A percentile compares a stretch with the other conserved stretches of the same genome.
Evolutionary conservation across 148 eudicot genomes (phyloP).

Genomic region (Persicaria maculosa): DNA sequence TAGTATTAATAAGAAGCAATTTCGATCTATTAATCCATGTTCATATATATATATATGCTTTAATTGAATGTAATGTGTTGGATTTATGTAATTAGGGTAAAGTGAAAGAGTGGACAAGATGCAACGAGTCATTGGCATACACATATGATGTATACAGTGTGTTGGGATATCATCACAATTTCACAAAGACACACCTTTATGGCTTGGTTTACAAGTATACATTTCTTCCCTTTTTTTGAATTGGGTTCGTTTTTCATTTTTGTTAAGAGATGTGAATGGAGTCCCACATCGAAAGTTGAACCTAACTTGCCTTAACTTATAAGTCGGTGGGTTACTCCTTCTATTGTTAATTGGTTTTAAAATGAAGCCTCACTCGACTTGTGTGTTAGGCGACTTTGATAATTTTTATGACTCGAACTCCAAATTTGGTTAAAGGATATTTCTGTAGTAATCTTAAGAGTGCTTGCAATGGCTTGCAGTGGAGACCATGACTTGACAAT

Average conservation of each 20-base stretch:
- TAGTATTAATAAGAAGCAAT: background rate
- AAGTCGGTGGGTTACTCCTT: too few relatives aligned
- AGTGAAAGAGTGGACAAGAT: background rate
- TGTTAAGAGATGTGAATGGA: too few relatives aligned
- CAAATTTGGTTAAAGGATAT: slow-evolving; percentile 10
- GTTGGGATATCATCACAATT: background rate
- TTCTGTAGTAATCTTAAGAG: background rate
- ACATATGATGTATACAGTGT: background rate
- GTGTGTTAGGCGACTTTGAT: too few relatives aligned
- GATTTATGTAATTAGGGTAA: background rate
- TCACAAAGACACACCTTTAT: background rate
- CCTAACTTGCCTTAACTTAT: too few relatives aligned
- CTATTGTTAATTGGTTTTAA: too few relatives aligned
- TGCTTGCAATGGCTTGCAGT: background rate
- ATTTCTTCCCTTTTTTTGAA: too few relatives aligned
- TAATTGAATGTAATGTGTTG: background rate
- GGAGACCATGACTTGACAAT: slow-evolving; percentile 14
- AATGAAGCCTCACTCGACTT: too few relatives aligned
- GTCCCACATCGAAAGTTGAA: too few relatives aligned
- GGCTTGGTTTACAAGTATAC: slow-evolving; percentile 2
- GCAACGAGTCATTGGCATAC: background rate
- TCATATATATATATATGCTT: too few relatives aligned
- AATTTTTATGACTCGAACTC: background rate
- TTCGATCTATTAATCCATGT: too few relatives aligned
- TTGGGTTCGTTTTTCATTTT: too few relatives aligned